A percentile compares a stretch with the other conserved stretches of the same genome.
Conservation (phyloP, 495 filamentous ascomycete genomes). For the Venustampulla echinocandica region DNA sequence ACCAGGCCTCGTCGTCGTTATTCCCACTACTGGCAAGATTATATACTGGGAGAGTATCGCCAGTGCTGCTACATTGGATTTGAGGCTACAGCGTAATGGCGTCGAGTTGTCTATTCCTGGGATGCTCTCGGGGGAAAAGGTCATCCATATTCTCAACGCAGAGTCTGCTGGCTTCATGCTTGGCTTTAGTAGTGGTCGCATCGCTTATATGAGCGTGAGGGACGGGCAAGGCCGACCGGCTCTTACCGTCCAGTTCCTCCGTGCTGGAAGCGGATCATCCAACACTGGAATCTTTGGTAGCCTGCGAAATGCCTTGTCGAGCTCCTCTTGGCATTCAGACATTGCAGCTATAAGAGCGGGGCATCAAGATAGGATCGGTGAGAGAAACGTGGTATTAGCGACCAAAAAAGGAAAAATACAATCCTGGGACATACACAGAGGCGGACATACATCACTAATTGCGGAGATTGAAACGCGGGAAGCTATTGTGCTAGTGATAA, state of each 20-base stretch:
- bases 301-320: constrained; percentile 60
- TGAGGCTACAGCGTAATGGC: constrained; percentile 67
- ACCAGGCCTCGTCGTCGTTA: constrained; percentile 76
- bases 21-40: constrained; percentile 73
- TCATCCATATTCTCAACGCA: constrained; percentile 66
- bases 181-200: constrained; percentile 70
- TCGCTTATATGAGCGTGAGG: constrained; percentile 75
- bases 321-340: constrained; percentile 58
- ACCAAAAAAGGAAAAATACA: constrained; percentile 67
- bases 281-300: constrained; percentile 63
- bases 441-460: constrained; percentile 47
- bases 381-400: constrained; percentile 72
- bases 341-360: constrained; percentile 69
- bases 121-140: constrained; percentile 68
- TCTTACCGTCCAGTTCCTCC: constrained; percentile 66
- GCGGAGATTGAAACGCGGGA: constrained; percentile 30
- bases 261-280: constrained; percentile 34
- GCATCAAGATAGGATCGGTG: constrained; percentile 60
- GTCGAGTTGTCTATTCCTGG: constrained; percentile 64
- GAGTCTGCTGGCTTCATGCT: constrained; percentile 79
- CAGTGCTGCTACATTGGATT: constrained; percentile 64
- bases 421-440: constrained; percentile 79
- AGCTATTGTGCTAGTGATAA: constrained; percentile 28
- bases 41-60: constrained; percentile 93
- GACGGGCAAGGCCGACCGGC: constrained; percentile 78